Evolutionary conservation across 2,329 filamentous ascomycete species (phyloP), one percentile per base, ranked within the genome.

Genomic region (Fusarium transvaalense): DNA sequence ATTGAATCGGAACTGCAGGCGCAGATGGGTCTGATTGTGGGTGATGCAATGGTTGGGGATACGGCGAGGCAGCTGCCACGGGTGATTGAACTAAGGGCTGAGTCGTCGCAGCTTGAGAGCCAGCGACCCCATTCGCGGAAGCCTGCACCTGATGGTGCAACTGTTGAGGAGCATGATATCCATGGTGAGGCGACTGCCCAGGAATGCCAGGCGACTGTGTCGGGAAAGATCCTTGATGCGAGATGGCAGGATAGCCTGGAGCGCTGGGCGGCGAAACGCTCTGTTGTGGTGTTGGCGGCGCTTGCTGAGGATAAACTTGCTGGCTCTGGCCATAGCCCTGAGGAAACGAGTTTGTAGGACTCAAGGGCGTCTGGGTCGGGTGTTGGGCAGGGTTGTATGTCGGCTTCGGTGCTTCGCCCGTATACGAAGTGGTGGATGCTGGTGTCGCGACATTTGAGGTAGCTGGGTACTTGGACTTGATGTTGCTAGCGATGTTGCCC

Each of bases 391-490:
- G 48, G 8, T 59, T 48, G 17, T 60, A 59, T 0, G 50, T 37
- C n/a, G 61, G 54, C 2, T 72, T 69, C 1, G 59, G 54, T 2
- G 41, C 12, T n/a, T 48, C 47, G 0, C 52, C 60, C 7, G 48
- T 56, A 4, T 46, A 29, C 4, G 41, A 51, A 10, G 15, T 23
- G 2, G 52, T 39, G 4, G 56, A 37, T 6, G 38, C 45, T 10
- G 63, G 2, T n/a, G 37, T 2, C 1, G 35, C 12, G 3, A 17
- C 17, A 10, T 10, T 29, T 9, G 53, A 4, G n/a, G 47, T 15
- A n/a, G 58, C 13, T 4, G 65, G 65, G 23, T 68, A 68, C 25
- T 69, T 68, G 6, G 52, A 54, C 32, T 69, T 68, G 38, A 68
- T 69, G 47, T 66, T 68, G 17, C 51, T 69, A 1, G 66, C 66